Evolutionary conservation across 1,284 basidiomycete genomes (phyloP).

Genomic region (Ustilago curta): DNA sequence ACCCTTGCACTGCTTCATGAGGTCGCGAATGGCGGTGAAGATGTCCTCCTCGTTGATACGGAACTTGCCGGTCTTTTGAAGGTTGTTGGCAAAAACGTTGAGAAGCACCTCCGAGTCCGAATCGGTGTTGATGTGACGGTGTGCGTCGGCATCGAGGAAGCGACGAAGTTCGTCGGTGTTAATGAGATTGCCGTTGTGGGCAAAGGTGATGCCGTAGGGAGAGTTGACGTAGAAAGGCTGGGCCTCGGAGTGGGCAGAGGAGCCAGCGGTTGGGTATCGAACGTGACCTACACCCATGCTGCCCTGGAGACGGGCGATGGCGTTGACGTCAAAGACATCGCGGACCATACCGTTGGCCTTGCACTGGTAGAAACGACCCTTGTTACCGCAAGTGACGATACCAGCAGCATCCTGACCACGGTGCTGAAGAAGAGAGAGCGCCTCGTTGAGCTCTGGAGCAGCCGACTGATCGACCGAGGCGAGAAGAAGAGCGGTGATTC

Average conservation of each 20-base stretch:
- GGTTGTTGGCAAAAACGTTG: conserved; percentile 96
- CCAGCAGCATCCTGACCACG: conserved; percentile 96
- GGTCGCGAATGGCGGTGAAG: conserved; percentile 88
- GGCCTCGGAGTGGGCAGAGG: conserved; percentile 94
- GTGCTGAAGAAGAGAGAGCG: conserved; percentile 68
- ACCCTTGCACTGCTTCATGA: conserved; percentile 89
- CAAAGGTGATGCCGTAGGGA: conserved; percentile 97
- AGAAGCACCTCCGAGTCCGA: conserved; percentile 97
- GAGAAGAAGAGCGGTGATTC: conserved; percentile 66
- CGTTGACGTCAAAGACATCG: conserved; percentile 90
- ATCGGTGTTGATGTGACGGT: conserved; percentile 98
- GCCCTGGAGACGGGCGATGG: conserved; percentile 83
- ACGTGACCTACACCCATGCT: conserved; percentile 98
- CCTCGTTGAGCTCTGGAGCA: conserved; percentile 68
- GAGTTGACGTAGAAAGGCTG: conserved; percentile 99
- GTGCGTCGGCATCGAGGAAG: conserved; percentile 95
- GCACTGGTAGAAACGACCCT: conserved; percentile 96
- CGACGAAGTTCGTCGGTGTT: conserved; percentile 87
- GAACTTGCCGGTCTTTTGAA: conserved; percentile 98
- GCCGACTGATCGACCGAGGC: conserved; percentile 54
- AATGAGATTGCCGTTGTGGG: conserved; percentile 99
- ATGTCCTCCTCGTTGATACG: conserved; percentile 99
- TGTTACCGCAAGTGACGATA: conserved; percentile 93
- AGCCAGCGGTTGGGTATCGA: conserved; percentile 90
- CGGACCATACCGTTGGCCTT: conserved; percentile 99